Evolutionary conservation across 371 early-diverging fungal genomes (phyloP), one percentile per base, ranked within the genome.

Genomic region (Saksenaea vasiformis): DNA sequence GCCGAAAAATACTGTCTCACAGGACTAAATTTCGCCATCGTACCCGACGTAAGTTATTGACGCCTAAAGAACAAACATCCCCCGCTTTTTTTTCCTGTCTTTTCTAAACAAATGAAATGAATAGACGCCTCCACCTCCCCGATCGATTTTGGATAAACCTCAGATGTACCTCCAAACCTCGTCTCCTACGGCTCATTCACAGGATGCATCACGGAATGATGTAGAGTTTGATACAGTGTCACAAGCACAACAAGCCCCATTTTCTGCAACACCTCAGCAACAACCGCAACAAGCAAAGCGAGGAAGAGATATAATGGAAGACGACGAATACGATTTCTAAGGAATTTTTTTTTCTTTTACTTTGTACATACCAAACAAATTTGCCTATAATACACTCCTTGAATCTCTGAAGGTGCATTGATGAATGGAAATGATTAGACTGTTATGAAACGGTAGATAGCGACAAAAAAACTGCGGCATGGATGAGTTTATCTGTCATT

Each of bases 1-100:
- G 93, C 93, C 7, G 96, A 96, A 61, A 88, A 93, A 44, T 87
- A 95, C 73, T 89, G 92, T 58, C 80, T 98, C 24, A 95, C 95
- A 3, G 90, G 91, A 7, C 81, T 90, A 54, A 96, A 96, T 74
- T 96, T 94, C 63, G 90, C 93, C 38, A 90, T 98, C 64, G 81
- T 92, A 2, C 96, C 97, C 34, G 89, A 93, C 80, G 91, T 90
- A 78, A 58, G 78, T 54, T 27, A 10, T 61, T 5, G 8, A 31
- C 31, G 31, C 31, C 31, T 31, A 31, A n/a, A n/a, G n/a, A n/a
- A n/a, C n/a, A n/a, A n/a, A 2, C 31, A 2, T 31, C 7, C 31
- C 31, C 31, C 31, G 2, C 31, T 31, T 37, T 26, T 56, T 37
- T 31, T 47, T 19, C 27, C 5, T 41, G 10, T 47, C 3, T 5